These are phyloP conservation scores for Cryphonectria parasitica DNA, from an alignment of 2,329 filamentous ascomycete genomes.

Conservation along the genomic window DNA sequence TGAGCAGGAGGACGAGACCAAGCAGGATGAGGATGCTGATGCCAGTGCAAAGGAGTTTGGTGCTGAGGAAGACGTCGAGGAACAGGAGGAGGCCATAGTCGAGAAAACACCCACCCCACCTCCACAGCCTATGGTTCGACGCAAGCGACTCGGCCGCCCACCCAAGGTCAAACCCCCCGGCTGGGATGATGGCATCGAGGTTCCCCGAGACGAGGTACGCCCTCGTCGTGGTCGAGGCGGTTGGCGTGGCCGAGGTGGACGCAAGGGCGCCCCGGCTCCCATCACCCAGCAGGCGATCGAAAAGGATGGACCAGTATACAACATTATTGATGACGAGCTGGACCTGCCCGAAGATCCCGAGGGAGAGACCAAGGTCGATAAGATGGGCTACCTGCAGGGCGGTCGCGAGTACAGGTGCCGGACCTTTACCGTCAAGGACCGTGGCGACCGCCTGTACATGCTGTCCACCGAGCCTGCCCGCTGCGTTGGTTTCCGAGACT, in stretches of 20 bases:
- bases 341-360: slow-evolving; percentile 83
- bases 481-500: slow-evolving; percentile 96
- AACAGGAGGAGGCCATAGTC: slow-evolving; percentile 38
- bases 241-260: slow-evolving; percentile 70
- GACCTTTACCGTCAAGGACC: slow-evolving; percentile 86
- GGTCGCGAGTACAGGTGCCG: slow-evolving; percentile 93
- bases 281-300: slow-evolving; percentile 87
- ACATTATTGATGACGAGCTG: slow-evolving; percentile 91
- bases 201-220: slow-evolving; percentile 60
- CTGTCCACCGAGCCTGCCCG: slow-evolving; percentile 95
- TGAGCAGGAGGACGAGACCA: slow-evolving; percentile 45
- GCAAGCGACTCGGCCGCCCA: slow-evolving; percentile 81
- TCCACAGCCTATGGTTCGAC: slow-evolving; percentile 67
- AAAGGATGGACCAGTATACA: slow-evolving; percentile 89
- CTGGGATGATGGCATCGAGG: slow-evolving; percentile 69
- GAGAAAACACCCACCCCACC: slow-evolving; percentile 58
- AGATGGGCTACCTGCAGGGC: slow-evolving; percentile 78
- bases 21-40: slow-evolving; percentile 36
- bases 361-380: slow-evolving; percentile 93
- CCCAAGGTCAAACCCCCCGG: slow-evolving; percentile 83
- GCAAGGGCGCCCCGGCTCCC: slow-evolving; percentile 69
- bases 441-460: slow-evolving; percentile 92
- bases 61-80: slow-evolving; percentile 42
- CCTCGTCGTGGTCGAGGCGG: slow-evolving; percentile 70
- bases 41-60: slow-evolving; percentile 44